These are phyloP conservation scores for Xenoacremonium recifei DNA, from an alignment of 2,329 filamentous ascomycete species.

Conservation along the genomic window DNA sequence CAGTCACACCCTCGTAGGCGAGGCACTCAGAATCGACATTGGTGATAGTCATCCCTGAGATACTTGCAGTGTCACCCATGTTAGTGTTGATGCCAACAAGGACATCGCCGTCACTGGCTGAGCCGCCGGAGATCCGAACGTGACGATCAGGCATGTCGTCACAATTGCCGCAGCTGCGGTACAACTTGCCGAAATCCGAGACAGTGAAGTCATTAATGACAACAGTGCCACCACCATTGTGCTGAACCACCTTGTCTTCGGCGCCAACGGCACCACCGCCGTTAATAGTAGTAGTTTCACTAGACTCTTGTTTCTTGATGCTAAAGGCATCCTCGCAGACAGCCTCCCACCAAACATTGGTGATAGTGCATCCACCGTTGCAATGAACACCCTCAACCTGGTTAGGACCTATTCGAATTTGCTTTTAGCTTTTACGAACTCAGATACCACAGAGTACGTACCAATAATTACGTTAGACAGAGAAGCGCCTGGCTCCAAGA, in stretches of 20 bases:
- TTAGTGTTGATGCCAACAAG: conserved; percentile 23
- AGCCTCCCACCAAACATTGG: conserved; percentile 39
- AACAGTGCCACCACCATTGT: conserved; percentile 41
- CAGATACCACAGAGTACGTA: no score
- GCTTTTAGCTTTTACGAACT: no score
- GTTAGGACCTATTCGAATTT: no score
- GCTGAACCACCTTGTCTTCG: conserved; percentile 40
- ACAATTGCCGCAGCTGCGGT: conserved; percentile 45
- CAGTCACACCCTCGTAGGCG: conserved; percentile 16
- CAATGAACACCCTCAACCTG: conserved; percentile 52
- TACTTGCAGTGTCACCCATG: conserved; percentile 23
- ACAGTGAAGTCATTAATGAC: conserved; percentile 26
- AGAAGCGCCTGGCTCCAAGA: conserved; percentile 49
- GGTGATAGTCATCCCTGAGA: conserved; percentile 19
- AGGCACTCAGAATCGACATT: conserved; percentile 17
- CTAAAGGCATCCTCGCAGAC: conserved; percentile 38
- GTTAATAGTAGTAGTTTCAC: conserved; percentile 38
- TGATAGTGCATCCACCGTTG: conserved; percentile 41
- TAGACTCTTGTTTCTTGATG: conserved; percentile 36
- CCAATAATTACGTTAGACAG: conserved; percentile 54
- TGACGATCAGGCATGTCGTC: conserved; percentile 19
- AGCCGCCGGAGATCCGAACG: conserved; percentile 15
- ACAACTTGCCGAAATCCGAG: conserved; percentile 46
- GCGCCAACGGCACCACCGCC: conserved; percentile 43
- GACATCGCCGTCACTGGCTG: conserved; percentile 20